phyloP scores from a whole-genome alignment of 1,284 basidiomycete genomes.

The Ganoderma meredithae region DNA sequence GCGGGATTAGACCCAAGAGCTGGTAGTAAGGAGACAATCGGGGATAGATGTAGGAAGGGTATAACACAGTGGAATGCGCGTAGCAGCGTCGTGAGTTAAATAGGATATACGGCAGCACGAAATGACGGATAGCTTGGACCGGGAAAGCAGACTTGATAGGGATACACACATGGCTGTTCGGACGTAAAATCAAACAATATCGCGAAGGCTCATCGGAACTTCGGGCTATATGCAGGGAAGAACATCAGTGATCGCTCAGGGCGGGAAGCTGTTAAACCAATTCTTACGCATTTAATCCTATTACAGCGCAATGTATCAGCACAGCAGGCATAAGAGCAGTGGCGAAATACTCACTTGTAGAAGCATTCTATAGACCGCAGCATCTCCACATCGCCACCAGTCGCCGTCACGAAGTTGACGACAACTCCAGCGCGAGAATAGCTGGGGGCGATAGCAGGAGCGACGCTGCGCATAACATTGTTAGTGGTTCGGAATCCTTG shows the following conservation, averaged over 20 bases:
- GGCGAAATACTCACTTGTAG: constrained; percentile 72
- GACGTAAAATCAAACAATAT: constrained; percentile 74
- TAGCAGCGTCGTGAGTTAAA: constrained; percentile 51
- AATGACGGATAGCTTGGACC: constrained; percentile 43
- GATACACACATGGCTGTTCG: constrained; percentile 72
- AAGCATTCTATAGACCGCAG: constrained; percentile 96
- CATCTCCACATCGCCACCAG: constrained; percentile 98
- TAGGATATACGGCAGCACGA: constrained; percentile 45
- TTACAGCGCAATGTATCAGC: constrained; percentile 23
- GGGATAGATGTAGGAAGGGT: constrained; percentile 64
- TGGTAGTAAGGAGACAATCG: constrained; percentile 75
- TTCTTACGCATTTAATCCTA: constrained; percentile 89
- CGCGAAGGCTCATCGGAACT: constrained; percentile 86
- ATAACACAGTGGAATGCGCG: constrained; percentile 56
- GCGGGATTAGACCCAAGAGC: constrained; percentile 54
- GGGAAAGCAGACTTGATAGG: constrained; percentile 61
- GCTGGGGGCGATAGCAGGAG: constrained; percentile 81
- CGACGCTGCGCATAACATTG: constrained; percentile 57
- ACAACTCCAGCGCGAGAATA: constrained; percentile 88
- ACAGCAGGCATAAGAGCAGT: neutral
- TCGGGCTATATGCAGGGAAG: constrained; percentile 64
- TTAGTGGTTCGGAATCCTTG: constrained; percentile 15
- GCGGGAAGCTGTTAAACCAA: neutral
- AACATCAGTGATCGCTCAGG: constrained; percentile 16
- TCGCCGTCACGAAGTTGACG: constrained; percentile 95